Evolutionary conservation across 148 eudicot genomes (phyloP).

Genomic region (Simmondsia chinensis): DNA sequence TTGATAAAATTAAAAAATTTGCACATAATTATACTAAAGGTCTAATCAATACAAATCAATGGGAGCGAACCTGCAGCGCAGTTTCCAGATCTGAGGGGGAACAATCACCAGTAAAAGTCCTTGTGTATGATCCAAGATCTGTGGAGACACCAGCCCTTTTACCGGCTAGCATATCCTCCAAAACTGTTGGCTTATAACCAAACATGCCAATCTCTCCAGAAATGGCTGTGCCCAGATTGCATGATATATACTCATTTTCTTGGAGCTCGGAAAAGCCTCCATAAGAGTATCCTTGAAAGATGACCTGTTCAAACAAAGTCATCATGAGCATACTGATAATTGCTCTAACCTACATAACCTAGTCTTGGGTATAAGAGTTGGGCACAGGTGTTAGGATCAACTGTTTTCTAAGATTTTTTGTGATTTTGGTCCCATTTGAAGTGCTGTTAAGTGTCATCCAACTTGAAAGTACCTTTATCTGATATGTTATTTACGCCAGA

Average conservation of each 20-base stretch:
- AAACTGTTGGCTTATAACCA: constrained; percentile 72
- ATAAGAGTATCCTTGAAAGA: constrained; percentile 74
- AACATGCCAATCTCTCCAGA: constrained; percentile 80
- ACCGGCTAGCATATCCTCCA: constrained; percentile 83
- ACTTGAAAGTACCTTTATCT: too few species aligned
- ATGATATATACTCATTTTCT: constrained; percentile 64
- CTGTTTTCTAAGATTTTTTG: too few species aligned
- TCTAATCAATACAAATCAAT: background rate
- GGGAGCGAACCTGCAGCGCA: constrained; percentile 68
- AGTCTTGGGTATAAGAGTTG: too few species aligned
- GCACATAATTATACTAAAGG: too few species aligned
- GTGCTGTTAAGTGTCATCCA: too few species aligned
- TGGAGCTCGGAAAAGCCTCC: constrained; percentile 80
- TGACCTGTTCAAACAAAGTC: constrained; percentile 44
- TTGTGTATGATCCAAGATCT: constrained; percentile 64
- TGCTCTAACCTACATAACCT: too few species aligned
- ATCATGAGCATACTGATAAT: constrained; percentile 1
- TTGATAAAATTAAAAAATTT: too few species aligned
- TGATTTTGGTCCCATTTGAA: too few species aligned
- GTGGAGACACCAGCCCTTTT: constrained; percentile 74
- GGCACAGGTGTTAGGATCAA: too few species aligned
- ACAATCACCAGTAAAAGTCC: constrained; percentile 80
- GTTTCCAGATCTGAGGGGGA: constrained; percentile 89
- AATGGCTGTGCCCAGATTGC: constrained; percentile 63
- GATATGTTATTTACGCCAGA: too few species aligned